Percentiles rank a stretch among this genome's conserved stretches.
Conservation (phyloP, 495 filamentous ascomycete genomes). For the Tetracladium marchalianum region DNA sequence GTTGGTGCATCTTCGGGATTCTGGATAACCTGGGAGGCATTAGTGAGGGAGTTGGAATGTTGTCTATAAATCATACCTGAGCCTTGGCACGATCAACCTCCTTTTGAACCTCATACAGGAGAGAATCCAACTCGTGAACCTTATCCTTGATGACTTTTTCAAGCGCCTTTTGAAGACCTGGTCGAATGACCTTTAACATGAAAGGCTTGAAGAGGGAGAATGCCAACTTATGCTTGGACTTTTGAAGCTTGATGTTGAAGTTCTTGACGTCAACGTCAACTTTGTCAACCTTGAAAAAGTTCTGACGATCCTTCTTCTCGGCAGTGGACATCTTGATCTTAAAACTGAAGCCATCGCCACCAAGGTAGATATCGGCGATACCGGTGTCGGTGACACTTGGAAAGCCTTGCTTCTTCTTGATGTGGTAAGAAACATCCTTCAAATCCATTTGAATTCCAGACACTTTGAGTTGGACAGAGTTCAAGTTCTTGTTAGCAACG, state of each 20-base stretch:
- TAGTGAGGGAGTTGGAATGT: not conserved
- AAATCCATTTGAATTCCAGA: slow-evolving; percentile 86
- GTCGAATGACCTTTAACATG: slow-evolving; percentile 72
- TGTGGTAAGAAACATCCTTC: slow-evolving; percentile 84
- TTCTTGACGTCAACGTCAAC: slow-evolving; percentile 76
- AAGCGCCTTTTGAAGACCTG: slow-evolving; percentile 73
- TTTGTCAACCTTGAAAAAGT: slow-evolving; percentile 92
- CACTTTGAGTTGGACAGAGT: slow-evolving; percentile 73
- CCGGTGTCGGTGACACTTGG: slow-evolving; percentile 82
- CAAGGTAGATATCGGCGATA: slow-evolving; percentile 82
- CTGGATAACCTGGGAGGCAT: slow-evolving; percentile 14
- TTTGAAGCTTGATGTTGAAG: slow-evolving; percentile 80
- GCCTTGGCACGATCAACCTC: slow-evolving; percentile 68
- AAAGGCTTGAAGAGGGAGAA: slow-evolving; percentile 85
- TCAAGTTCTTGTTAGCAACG: slow-evolving; percentile 66
- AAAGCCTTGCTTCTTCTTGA: slow-evolving; percentile 94
- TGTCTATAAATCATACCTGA: slow-evolving; percentile 36
- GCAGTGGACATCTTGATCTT: slow-evolving; percentile 81
- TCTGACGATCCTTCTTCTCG: slow-evolving; percentile 61
- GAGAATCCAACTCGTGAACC: slow-evolving; percentile 57
- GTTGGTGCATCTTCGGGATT: slow-evolving; percentile 72
- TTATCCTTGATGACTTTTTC: slow-evolving; percentile 81
- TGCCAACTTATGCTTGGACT: slow-evolving; percentile 88
- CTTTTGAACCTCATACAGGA: slow-evolving; percentile 64
- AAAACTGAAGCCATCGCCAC: slow-evolving; percentile 82